Conservation (phyloP, 2,329 filamentous ascomycete species). For the Aspergillus thermomutatus region DNA sequence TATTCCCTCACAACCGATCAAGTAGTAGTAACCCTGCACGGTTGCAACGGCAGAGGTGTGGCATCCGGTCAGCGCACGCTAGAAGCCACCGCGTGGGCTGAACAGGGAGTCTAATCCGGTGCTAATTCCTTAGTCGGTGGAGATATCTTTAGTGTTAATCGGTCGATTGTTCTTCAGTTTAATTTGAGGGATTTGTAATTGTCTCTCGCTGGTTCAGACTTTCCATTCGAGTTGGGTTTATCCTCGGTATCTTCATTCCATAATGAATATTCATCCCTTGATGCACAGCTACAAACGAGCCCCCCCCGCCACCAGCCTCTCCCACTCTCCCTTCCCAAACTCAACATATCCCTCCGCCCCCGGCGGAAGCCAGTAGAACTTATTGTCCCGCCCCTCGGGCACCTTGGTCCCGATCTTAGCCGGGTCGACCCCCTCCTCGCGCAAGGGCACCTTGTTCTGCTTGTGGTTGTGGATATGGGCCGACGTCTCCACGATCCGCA, state of each 20-base stretch:
- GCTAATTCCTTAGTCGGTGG: not conserved
- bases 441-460: slow-evolving; percentile 70
- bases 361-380: slow-evolving; percentile 51
- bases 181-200: too few relatives aligned
- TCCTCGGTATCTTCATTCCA: not conserved
- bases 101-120: not conserved
- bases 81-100: not conserved
- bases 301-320: slow-evolving; percentile 43
- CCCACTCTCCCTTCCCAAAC: slow-evolving; percentile 60
- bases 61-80: too few relatives aligned
- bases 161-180: too few relatives aligned
- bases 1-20: too few relatives aligned
- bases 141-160: not conserved
- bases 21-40: too few relatives aligned
- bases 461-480: slow-evolving; percentile 65
- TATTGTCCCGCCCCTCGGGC: slow-evolving; percentile 42
- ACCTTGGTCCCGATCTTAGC: slow-evolving; percentile 44
- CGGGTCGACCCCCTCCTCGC: slow-evolving; percentile 64
- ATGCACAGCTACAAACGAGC: slow-evolving; percentile 41
- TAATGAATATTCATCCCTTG: not conserved
- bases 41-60: too few relatives aligned
- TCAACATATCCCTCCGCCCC: slow-evolving; percentile 54
- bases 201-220: too few relatives aligned
- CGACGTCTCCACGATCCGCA: slow-evolving; percentile 55
- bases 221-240: too few relatives aligned